phyloP scores from a whole-genome alignment of 805 yeast species.

The Wickerhamomyces xylosicus region DNA sequence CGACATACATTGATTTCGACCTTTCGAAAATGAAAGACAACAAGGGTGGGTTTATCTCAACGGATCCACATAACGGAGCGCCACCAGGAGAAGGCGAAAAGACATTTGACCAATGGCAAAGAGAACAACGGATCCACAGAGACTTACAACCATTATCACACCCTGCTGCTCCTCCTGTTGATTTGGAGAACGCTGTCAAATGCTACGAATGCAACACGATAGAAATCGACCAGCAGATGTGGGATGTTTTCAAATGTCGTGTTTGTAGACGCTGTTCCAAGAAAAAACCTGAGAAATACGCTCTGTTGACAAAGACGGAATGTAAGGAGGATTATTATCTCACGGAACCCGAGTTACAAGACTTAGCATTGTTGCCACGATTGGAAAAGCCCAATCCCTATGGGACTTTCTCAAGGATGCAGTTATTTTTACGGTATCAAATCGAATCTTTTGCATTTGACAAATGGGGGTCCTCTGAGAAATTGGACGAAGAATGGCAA shows the following conservation, averaged over 20 bases:
- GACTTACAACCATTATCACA: slow-evolving; percentile 65
- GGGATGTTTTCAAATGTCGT: slow-evolving; percentile 55
- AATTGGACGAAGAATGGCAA: slow-evolving; percentile 87
- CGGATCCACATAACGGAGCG: slow-evolving; percentile 25
- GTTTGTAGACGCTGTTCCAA: slow-evolving; percentile 78
- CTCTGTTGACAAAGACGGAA: slow-evolving; percentile 89
- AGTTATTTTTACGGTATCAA: slow-evolving; percentile 78
- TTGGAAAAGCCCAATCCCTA: slow-evolving; percentile 93
- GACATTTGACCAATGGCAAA: slow-evolving; percentile 38
- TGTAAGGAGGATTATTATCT: slow-evolving; percentile 85
- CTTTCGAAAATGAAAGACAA: slow-evolving; percentile 85
- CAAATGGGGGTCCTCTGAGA: slow-evolving; percentile 91
- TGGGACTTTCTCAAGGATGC: slow-evolving; percentile 84
- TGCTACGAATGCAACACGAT: slow-evolving; percentile 77
- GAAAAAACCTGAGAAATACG: slow-evolving; percentile 74
- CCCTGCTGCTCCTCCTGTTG: slow-evolving; percentile 46
- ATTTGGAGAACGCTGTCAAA: slow-evolving; percentile 62
- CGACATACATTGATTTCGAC: slow-evolving; percentile 76
- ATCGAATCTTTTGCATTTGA: slow-evolving; percentile 89
- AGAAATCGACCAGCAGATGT: slow-evolving; percentile 69
- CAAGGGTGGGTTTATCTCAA: slow-evolving; percentile 54
- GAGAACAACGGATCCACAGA: slow-evolving; percentile 31
- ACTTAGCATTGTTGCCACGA: slow-evolving; percentile 54
- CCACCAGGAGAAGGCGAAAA: slow-evolving; percentile 31
- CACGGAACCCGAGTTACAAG: slow-evolving; percentile 88